phyloP scores from a whole-genome alignment of 805 yeast species.

The Priceomyces carsonii region DNA sequence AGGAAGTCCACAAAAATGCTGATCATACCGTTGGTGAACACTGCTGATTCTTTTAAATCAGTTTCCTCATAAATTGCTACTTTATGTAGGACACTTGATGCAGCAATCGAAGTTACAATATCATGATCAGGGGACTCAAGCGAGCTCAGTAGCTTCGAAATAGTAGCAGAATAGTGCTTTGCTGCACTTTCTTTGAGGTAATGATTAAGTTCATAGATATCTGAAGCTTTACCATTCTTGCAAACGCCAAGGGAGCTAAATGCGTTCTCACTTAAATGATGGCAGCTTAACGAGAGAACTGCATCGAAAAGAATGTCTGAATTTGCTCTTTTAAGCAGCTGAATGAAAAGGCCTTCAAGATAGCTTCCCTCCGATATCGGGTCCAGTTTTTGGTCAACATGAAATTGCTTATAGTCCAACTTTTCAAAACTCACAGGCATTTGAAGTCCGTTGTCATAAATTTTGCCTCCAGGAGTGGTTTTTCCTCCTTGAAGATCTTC shows the following conservation, averaged over 20 bases:
- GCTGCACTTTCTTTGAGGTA: conserved; percentile 7
- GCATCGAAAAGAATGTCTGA: conserved; percentile 2
- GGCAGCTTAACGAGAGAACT: neutral
- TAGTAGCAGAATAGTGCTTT: conserved; percentile 15
- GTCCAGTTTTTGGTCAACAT: too few species aligned
- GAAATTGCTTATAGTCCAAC: too few species aligned
- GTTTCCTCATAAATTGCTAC: conserved; percentile 20
- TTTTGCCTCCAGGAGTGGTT: too few species aligned
- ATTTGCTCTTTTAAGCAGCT: neutral
- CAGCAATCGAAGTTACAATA: conserved; percentile 17
- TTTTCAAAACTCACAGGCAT: too few species aligned
- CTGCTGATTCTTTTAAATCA: conserved; percentile 15
- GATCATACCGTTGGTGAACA: conserved; percentile 23
- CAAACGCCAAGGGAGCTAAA: neutral
- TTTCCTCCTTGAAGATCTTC: too few species aligned
- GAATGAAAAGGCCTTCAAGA: too few species aligned
- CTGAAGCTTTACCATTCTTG: neutral
- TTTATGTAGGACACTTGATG: conserved; percentile 20
- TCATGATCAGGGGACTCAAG: conserved; percentile 7
- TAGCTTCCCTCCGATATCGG: too few species aligned
- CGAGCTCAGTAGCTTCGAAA: conserved; percentile 9
- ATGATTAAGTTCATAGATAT: conserved; percentile 4
- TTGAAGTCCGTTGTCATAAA: too few species aligned
- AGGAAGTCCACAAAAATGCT: conserved; percentile 17
- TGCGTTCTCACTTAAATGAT: conserved; percentile 3